These are phyloP conservation scores for Starmerella tilneyi DNA, from an alignment of 805 yeast species.

Conservation along the genomic window DNA sequence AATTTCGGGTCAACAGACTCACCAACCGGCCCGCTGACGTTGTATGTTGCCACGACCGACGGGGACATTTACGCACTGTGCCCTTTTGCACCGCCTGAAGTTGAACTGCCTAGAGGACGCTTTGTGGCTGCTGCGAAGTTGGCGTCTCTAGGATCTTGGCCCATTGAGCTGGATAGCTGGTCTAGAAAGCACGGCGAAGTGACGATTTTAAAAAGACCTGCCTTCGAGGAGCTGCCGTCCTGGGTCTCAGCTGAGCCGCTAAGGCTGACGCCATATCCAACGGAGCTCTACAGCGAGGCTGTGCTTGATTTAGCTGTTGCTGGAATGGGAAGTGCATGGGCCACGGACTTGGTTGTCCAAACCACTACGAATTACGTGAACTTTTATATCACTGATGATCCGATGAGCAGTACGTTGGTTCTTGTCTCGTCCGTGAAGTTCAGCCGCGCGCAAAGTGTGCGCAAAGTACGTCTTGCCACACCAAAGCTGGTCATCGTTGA, in stretches of 20 bases:
- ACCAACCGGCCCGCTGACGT: slow-evolving; percentile 39
- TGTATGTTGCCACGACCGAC: slow-evolving; percentile 44
- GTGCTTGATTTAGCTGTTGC: slow-evolving; percentile 32
- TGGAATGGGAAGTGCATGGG: slow-evolving; percentile 4
- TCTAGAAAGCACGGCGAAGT: background rate
- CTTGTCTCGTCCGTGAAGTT: slow-evolving; percentile 14
- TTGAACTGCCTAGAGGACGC: slow-evolving; percentile 30
- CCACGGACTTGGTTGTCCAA: slow-evolving; percentile 18
- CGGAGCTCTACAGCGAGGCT: slow-evolving; percentile 39
- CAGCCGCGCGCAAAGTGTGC: background rate
- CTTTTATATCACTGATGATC: slow-evolving; percentile 12
- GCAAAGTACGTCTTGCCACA: background rate
- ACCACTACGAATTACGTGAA: slow-evolving; percentile 10
- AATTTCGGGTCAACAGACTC: slow-evolving; percentile 37
- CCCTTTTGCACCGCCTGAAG: slow-evolving; percentile 50
- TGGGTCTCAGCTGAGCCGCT: slow-evolving; percentile 44
- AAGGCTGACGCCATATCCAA: slow-evolving; percentile 45
- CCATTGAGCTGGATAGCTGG: slow-evolving; percentile 27
- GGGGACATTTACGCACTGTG: slow-evolving; percentile 51
- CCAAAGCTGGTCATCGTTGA: slow-evolving; percentile 1
- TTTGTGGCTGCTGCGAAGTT: background rate
- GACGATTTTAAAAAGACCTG: slow-evolving; percentile 7
- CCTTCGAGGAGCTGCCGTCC: background rate
- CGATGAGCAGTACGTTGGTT: slow-evolving; percentile 7
- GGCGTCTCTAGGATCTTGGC: slow-evolving; percentile 28